Percentiles rank a stretch among this genome's conserved stretches.
Evolutionary conservation across 164 flowering plant species (phyloP).

Genomic region (Warburgia ugandensis): DNA sequence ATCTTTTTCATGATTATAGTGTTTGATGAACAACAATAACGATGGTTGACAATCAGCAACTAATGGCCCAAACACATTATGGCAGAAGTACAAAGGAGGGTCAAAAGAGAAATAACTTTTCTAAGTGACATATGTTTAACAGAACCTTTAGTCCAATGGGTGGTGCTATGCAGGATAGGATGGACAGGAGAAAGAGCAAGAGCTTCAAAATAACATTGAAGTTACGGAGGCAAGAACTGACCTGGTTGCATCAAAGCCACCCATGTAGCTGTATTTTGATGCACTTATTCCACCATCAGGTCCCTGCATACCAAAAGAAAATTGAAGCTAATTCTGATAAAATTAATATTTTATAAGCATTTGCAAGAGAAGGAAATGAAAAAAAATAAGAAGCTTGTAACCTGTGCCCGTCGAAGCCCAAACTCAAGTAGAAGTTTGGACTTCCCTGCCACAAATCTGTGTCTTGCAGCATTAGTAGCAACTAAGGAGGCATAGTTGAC

Average conservation of each 20-base stretch:
- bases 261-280: conserved; percentile 85
- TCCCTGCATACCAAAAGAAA: conserved; percentile 49
- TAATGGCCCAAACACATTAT: too few relatives aligned
- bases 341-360: conserved; percentile 3
- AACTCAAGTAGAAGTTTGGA: conserved; percentile 82
- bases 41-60: too few relatives aligned
- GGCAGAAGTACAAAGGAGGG: too few relatives aligned
- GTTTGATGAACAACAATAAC: too few relatives aligned
- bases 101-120: too few relatives aligned
- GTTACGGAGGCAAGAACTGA: conserved; percentile 14
- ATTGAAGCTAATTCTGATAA: conserved; percentile 4
- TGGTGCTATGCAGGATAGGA: too few relatives aligned
- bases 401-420: conserved; percentile 98
- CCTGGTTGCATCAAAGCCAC: conserved; percentile 99
- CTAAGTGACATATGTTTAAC: too few relatives aligned
- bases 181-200: neutral
- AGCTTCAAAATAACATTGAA: neutral
- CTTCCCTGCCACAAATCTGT: conserved; percentile 93
- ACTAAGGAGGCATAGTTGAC: conserved; percentile 90
- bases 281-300: conserved; percentile 98
- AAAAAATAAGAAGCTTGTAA: conserved; percentile 15
- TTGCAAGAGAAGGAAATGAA: neutral
- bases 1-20: too few relatives aligned
- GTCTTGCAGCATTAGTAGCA: conserved; percentile 98
- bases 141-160: too few relatives aligned